Conservation (phyloP, 1,139 yeast species). For the Neolecta irregularis region DNA sequence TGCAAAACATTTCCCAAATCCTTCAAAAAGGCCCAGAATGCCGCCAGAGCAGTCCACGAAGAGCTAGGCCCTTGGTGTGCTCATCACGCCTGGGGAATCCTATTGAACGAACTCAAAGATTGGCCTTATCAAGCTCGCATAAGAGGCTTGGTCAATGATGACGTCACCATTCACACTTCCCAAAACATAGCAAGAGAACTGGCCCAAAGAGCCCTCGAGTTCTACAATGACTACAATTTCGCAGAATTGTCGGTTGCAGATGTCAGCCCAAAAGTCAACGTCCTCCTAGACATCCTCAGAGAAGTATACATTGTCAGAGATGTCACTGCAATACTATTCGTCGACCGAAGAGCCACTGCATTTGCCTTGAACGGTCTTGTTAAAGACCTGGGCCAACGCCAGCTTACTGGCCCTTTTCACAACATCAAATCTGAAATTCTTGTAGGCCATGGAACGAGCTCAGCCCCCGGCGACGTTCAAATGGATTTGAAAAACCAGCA, state of each 20-base stretch:
- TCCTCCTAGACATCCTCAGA: constrained; percentile 6
- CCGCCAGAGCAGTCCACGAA: not conserved
- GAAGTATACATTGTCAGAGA: constrained; percentile 4
- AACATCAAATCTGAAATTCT: constrained; percentile 9
- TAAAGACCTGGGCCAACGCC: not conserved
- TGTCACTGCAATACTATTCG: constrained; percentile 8
- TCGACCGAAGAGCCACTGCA: constrained; percentile 13
- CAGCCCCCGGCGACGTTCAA: constrained; percentile 6
- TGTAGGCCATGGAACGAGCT: constrained; percentile 14
- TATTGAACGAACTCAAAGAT: no score
- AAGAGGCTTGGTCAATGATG: no score
- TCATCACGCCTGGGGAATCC: constrained; percentile 7
- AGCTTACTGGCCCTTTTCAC: constrained; percentile 3
- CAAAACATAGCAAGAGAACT: not conserved
- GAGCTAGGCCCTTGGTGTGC: constrained; percentile 10
- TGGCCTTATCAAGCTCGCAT: no score
- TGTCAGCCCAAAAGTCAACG: constrained; percentile 11
- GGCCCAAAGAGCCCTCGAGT: no score
- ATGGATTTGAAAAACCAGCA: constrained; percentile 12
- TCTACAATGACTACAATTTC: no score
- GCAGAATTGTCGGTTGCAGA: not conserved
- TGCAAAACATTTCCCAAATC: not conserved
- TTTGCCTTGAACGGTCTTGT: constrained; percentile 8
- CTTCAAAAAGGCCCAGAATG: not conserved
- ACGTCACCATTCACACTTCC: not conserved